phyloP scores from a whole-genome alignment of 352 stramenopile genomes.

The Globisporangium viniferum region DNA sequence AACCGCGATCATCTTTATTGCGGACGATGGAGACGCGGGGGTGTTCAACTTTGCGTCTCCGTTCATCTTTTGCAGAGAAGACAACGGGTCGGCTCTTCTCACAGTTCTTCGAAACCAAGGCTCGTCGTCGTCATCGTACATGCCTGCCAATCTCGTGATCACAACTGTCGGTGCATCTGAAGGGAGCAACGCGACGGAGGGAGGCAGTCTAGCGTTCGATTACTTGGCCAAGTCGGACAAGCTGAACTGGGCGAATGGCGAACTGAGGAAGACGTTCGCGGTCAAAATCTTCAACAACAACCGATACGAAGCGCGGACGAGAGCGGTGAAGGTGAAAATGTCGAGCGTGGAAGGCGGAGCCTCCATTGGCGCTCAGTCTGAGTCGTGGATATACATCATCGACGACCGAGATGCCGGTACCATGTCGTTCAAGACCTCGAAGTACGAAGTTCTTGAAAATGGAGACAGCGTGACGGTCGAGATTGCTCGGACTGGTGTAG shows the following conservation, averaged over 20 bases:
- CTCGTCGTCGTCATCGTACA: slow-evolving; percentile 58
- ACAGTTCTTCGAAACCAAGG: slow-evolving; percentile 46
- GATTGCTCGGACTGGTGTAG: slow-evolving; percentile 44
- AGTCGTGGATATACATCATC: slow-evolving; percentile 72
- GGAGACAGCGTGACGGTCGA: slow-evolving; percentile 36
- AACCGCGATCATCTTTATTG: slow-evolving; percentile 42
- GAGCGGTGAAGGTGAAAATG: slow-evolving; percentile 55
- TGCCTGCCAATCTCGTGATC: slow-evolving; percentile 46
- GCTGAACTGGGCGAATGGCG: slow-evolving; percentile 50
- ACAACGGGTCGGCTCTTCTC: slow-evolving; percentile 57
- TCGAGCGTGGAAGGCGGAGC: slow-evolving; percentile 48
- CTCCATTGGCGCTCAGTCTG: slow-evolving; percentile 34
- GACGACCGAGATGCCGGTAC: slow-evolving; percentile 74
- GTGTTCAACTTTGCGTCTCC: slow-evolving; percentile 55
- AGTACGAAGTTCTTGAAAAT: slow-evolving; percentile 70
- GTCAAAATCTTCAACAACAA: slow-evolving; percentile 77
- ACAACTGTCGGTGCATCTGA: slow-evolving; percentile 34
- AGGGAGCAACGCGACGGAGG: slow-evolving; percentile 62
- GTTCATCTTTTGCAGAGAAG: slow-evolving; percentile 61
- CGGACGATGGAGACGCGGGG: slow-evolving; percentile 58
- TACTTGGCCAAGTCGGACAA: slow-evolving; percentile 47
- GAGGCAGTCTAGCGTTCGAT: slow-evolving; percentile 60
- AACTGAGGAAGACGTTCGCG: slow-evolving; percentile 50
- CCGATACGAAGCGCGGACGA: slow-evolving; percentile 41
- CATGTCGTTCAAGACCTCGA: slow-evolving; percentile 46